Conservation (phyloP, 1,284 basidiomycete genomes). For the Abortiporus biennis region DNA sequence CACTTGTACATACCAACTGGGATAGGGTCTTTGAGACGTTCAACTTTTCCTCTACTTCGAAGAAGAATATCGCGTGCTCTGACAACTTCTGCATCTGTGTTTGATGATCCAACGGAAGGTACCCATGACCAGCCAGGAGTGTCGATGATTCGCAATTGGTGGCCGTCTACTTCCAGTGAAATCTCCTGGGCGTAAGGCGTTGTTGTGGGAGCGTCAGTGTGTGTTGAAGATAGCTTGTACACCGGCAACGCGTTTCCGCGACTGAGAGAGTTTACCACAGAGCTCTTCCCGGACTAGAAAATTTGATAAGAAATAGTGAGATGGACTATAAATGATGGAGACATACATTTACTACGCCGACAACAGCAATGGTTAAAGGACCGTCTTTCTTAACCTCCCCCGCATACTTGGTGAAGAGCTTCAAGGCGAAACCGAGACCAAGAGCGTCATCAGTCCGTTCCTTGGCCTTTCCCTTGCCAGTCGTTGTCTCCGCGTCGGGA, state of each 20-base stretch:
- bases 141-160: constrained; percentile 65
- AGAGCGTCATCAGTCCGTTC: constrained; percentile 45
- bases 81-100: constrained; percentile 36
- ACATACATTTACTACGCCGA: constrained; percentile 72
- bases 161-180: constrained; percentile 36
- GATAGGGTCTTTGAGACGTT: constrained; percentile 82
- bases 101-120: constrained; percentile 32
- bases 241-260: constrained; percentile 46
- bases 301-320: too few relatives aligned
- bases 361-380: constrained; percentile 61
- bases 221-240: constrained; percentile 52
- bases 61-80: constrained; percentile 70
- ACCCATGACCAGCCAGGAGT: constrained; percentile 78
- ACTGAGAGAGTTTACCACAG: constrained; percentile 74
- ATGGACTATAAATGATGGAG: constrained; percentile 6
- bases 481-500: constrained; percentile 30
- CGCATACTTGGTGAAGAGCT: constrained; percentile 18
- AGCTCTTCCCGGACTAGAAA: constrained; percentile 71
- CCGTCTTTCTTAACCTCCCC: constrained; percentile 37
- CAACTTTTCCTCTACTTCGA: constrained; percentile 81
- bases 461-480: constrained; percentile 37
- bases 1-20: constrained; percentile 52
- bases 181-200: constrained; percentile 65
- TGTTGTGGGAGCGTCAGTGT: constrained; percentile 59
- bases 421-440: constrained; percentile 46